Conservation (phyloP, 306 rosid species). For the Pyrus bretschneideri region DNA sequence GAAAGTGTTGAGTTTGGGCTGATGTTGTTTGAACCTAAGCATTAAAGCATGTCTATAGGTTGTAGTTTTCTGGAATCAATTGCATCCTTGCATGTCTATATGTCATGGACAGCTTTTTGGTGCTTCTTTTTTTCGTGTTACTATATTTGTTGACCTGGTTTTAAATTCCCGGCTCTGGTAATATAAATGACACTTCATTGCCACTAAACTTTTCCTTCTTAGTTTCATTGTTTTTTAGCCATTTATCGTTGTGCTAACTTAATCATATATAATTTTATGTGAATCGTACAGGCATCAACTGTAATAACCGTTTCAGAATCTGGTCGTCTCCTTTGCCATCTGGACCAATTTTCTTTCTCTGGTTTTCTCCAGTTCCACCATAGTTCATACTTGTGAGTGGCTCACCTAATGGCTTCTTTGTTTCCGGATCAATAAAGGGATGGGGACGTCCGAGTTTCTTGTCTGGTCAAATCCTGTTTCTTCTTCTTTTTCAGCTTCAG, state of each 20-base stretch:
- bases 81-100: neutral
- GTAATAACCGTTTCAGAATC: slow-evolving; percentile 80
- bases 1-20: neutral
- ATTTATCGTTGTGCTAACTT: slow-evolving; percentile 22
- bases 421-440: slow-evolving; percentile 70
- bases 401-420: slow-evolving; percentile 60
- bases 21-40: neutral
- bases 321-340: slow-evolving; percentile 96
- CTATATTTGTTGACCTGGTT: neutral
- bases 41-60: neutral
- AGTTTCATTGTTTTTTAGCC: neutral
- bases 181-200: neutral
- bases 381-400: slow-evolving; percentile 56
- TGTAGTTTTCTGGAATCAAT: neutral
- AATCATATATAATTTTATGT: slow-evolving; percentile 7
- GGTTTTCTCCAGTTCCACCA: slow-evolving; percentile 99
- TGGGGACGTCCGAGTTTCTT: slow-evolving; percentile 82
- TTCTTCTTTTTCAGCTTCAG: slow-evolving; percentile 58
- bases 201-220: neutral
- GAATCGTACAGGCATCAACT: slow-evolving; percentile 45
- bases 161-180: neutral
- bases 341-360: slow-evolving; percentile 87
- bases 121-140: neutral
- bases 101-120: neutral
- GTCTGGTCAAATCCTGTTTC: slow-evolving; percentile 52